These are phyloP conservation scores for Fusarium sp. DNA, from an alignment of 2,329 filamentous ascomycete species.

Conservation along the genomic window DNA sequence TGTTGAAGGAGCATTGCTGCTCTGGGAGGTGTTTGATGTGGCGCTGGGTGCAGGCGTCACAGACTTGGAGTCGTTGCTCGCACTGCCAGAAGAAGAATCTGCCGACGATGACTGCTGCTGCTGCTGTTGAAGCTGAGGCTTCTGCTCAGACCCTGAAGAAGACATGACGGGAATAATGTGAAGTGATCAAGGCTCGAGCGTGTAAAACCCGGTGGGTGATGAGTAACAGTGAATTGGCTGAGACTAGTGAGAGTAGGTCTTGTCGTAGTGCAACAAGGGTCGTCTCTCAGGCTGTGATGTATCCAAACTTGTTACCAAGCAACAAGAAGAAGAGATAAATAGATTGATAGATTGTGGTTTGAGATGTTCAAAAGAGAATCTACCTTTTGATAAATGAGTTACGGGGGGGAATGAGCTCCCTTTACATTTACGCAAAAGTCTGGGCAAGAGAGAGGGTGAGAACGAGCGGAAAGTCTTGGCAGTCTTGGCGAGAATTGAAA, in stretches of 20 bases:
- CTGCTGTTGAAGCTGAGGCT: slow-evolving; percentile 40
- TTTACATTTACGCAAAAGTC: slow-evolving; percentile 54
- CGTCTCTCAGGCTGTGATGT: background rate
- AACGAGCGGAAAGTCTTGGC: slow-evolving; percentile 57
- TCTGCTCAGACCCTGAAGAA: slow-evolving; percentile 49
- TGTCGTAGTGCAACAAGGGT: slow-evolving; percentile 21
- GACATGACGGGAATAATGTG: slow-evolving; percentile 48
- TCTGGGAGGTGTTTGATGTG: slow-evolving; percentile 61
- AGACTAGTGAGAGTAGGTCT: slow-evolving; percentile 29
- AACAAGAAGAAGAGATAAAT: slow-evolving; percentile 9
- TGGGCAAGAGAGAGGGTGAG: slow-evolving; percentile 52
- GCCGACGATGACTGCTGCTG: slow-evolving; percentile 41
- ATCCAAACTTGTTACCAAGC: slow-evolving; percentile 2
- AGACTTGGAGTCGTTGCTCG: slow-evolving; percentile 63
- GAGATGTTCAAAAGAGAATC: slow-evolving; percentile 45
- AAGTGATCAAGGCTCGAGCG: slow-evolving; percentile 35
- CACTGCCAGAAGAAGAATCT: slow-evolving; percentile 54
- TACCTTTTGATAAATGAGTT: slow-evolving; percentile 37
- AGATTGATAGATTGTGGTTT: slow-evolving; percentile 15
- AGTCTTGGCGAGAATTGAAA: slow-evolving; percentile 47
- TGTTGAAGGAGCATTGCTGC: slow-evolving; percentile 56
- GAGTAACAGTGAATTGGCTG: slow-evolving; percentile 4
- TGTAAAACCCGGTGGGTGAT: slow-evolving; percentile 6
- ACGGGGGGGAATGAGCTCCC: slow-evolving; percentile 51
- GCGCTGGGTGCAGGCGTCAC: slow-evolving; percentile 65